Evolutionary conservation across 441 rosid genomes (phyloP).

Genomic region (Populus hybrid): DNA sequence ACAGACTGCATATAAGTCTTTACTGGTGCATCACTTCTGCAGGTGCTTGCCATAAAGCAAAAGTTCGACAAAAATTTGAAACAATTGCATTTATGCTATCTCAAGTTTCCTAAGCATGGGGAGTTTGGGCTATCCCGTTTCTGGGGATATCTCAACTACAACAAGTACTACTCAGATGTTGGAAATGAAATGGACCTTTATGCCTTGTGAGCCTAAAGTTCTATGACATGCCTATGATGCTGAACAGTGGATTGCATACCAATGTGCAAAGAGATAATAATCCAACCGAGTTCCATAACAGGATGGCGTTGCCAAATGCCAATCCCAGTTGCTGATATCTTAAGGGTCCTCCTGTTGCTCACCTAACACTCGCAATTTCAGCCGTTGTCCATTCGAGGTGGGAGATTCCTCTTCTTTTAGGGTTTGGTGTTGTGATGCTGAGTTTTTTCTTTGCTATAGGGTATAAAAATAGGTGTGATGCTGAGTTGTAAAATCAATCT

Average conservation of each 20-base stretch:
- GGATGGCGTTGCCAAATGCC: neutral
- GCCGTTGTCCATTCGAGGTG: neutral
- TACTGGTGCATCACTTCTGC: slow-evolving; percentile 3
- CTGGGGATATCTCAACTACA: slow-evolving; percentile 84
- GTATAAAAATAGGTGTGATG: no score
- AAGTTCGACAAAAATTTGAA: slow-evolving; percentile 66
- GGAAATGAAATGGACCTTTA: slow-evolving; percentile 29
- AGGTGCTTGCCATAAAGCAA: slow-evolving; percentile 64
- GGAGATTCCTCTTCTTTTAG: neutral
- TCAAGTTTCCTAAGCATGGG: slow-evolving; percentile 73
- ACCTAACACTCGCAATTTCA: no score
- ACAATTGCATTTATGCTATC: slow-evolving; percentile 67
- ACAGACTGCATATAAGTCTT: neutral
- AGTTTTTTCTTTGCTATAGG: no score
- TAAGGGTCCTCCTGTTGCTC: neutral
- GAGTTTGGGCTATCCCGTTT: slow-evolving; percentile 65
- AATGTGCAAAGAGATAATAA: neutral
- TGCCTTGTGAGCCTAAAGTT: slow-evolving; percentile 25
- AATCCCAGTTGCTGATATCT: neutral
- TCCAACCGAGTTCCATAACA: neutral
- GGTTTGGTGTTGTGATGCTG: neutral
- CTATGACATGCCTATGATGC: neutral
- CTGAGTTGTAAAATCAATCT: no score
- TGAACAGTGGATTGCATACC: neutral
- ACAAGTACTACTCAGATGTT: slow-evolving; percentile 50